A percentile compares a stretch with the other conserved stretches of the same genome.
phyloP scores from a whole-genome alignment of 768 basidiomycete species.

The Suillus placidus region DNA sequence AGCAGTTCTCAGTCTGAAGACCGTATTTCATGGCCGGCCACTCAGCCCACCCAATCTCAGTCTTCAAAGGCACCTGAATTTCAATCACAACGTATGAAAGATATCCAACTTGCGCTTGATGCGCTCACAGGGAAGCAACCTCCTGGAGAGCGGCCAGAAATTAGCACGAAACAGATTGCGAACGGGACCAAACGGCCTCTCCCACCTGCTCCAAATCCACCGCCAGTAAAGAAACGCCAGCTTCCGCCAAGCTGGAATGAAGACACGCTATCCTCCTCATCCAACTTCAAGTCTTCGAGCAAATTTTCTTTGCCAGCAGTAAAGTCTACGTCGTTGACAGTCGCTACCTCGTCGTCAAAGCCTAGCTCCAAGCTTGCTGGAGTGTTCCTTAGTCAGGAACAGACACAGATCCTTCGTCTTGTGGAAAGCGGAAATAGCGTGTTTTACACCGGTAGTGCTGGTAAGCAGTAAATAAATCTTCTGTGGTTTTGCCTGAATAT shows the following conservation, averaged over 20 bases:
- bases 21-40: constrained; percentile 48
- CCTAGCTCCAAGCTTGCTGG: constrained; percentile 33
- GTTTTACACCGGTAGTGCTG: constrained; percentile 98
- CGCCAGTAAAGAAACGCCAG: constrained; percentile 54
- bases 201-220: constrained; percentile 22
- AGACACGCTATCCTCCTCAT: constrained; percentile 38
- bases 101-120: constrained; percentile 60
- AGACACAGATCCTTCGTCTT: constrained; percentile 78
- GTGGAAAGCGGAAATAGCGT: constrained; percentile 74
- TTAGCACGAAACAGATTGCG: constrained; percentile 21
- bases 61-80: constrained; percentile 25
- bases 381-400: constrained; percentile 81
- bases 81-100: constrained; percentile 48
- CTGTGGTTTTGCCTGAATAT: constrained; percentile 21
- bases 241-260: constrained; percentile 55
- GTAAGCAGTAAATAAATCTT: constrained; percentile 46
- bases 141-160: constrained; percentile 17
- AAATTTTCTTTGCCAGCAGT: constrained; percentile 16
- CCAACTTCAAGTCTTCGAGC: constrained; percentile 33
- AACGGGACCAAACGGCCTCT: constrained; percentile 39
- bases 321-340: constrained; percentile 13
- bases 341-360: constrained; percentile 13
- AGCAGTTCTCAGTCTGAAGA: constrained; percentile 39
- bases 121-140: constrained; percentile 39
- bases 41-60: constrained; percentile 13